phyloP scores from a whole-genome alignment of 2,329 filamentous ascomycete genomes.

The Fusarium guadeloupense region DNA sequence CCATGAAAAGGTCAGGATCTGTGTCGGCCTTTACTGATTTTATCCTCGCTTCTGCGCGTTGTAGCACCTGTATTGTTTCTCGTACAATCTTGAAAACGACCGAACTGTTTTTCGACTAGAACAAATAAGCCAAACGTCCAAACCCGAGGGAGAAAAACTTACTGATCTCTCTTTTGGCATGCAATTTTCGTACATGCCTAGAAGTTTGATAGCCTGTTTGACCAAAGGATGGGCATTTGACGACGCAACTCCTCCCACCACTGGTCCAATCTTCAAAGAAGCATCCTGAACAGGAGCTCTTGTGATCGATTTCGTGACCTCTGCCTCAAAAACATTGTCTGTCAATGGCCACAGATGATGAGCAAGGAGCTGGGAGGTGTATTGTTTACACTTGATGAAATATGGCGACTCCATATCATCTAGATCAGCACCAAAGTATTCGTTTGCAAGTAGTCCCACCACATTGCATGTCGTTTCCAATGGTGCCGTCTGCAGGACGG shows the following conservation, averaged over 20 bases:
- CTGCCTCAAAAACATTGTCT: constrained; percentile 63
- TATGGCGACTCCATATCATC: constrained; percentile 68
- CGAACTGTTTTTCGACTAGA: constrained; percentile 57
- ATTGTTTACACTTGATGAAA: constrained; percentile 62
- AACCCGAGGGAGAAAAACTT: constrained; percentile 43
- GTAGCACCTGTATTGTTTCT: constrained; percentile 85
- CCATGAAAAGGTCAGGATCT: constrained; percentile 89
- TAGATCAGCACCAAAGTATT: constrained; percentile 64
- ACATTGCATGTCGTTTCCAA: constrained; percentile 63
- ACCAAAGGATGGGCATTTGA: constrained; percentile 68
- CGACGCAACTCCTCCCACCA: constrained; percentile 58
- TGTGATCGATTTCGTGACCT: constrained; percentile 64
- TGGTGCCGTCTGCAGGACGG: constrained; percentile 57
- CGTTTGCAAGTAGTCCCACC: constrained; percentile 66
- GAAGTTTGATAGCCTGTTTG: constrained; percentile 65
- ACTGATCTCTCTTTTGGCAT: constrained; percentile 72
- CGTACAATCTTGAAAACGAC: constrained; percentile 79
- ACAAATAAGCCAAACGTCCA: constrained; percentile 21
- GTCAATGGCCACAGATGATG: constrained; percentile 68
- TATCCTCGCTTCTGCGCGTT: constrained; percentile 78
- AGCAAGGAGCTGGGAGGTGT: constrained; percentile 64
- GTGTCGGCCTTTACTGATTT: constrained; percentile 66
- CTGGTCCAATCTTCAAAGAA: constrained; percentile 60
- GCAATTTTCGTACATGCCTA: constrained; percentile 70
- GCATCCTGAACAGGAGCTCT: constrained; percentile 58